phyloP scores from a whole-genome alignment of 140 eudicot species.

The Cichorium intybus region DNA sequence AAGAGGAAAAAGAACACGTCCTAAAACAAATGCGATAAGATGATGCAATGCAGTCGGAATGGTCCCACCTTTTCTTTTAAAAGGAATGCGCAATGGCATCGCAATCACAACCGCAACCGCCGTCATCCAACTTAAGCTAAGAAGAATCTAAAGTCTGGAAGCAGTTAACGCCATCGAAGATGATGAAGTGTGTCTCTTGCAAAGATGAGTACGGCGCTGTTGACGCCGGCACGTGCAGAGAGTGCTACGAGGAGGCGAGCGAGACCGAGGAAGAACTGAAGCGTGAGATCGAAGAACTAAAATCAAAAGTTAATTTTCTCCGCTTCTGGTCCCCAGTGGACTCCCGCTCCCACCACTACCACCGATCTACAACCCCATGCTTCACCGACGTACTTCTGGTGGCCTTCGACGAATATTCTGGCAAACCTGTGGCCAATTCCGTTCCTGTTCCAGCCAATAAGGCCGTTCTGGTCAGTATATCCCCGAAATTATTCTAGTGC shows the following conservation, averaged over 20 bases:
- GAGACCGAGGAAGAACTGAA: slow-evolving; percentile 90
- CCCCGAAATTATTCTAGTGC: neutral
- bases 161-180: neutral
- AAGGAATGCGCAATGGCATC: slow-evolving; percentile 14
- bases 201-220: slow-evolving; percentile 52
- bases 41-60: neutral
- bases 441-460: slow-evolving; percentile 75
- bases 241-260: slow-evolving; percentile 94
- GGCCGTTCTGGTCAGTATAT: slow-evolving; percentile 64
- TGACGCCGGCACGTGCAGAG: slow-evolving; percentile 89
- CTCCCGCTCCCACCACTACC: slow-evolving; percentile 16
- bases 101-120: slow-evolving; percentile 13
- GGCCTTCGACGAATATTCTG: slow-evolving; percentile 40
- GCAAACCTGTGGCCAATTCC: slow-evolving; percentile 32
- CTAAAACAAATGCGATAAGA: too few species aligned
- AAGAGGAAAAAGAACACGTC: too few species aligned
- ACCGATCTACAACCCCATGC: slow-evolving; percentile 30
- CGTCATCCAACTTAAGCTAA: neutral
- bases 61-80: neutral
- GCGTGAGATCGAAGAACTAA: slow-evolving; percentile 88
- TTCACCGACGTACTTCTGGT: slow-evolving; percentile 74
- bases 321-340: slow-evolving; percentile 41
- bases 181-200: slow-evolving; percentile 81
- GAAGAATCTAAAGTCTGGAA: neutral
- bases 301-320: slow-evolving; percentile 68